Evolutionary conservation across 2,329 filamentous ascomycete genomes (phyloP), one percentile per base, ranked within the genome.

Genomic region (Arthroderma sp.): DNA sequence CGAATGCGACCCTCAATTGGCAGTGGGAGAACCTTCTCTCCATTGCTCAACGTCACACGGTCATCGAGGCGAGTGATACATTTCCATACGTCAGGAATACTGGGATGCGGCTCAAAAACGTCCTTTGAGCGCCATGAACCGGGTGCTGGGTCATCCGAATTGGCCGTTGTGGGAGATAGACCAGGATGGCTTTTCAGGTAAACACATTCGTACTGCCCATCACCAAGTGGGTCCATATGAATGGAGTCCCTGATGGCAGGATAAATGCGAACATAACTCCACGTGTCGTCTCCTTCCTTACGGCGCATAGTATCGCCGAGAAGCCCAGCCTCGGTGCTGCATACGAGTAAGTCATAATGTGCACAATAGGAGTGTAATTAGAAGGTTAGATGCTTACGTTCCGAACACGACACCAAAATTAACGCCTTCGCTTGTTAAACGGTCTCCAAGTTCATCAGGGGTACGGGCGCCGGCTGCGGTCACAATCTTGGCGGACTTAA

Each of bases 1-100:
- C 15, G 15, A 22, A 44, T 29, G 4, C 37, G 15, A 27, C 27
- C 34, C 11, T 44, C 42, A 5, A 29, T 44, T 7, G 28, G 27
- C 4, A 44, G 34, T 3, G 42, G 42, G 5, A 15, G 28, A 9
- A 44, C 30, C 34, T 44, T 44, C 22, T 44, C 28, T 32, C 42
- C 43, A 28, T 45, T 45, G 10, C 36, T 32, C 7, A 40, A 10
- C 5, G 40, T 37, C 5, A 40, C 15, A 1, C 39, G 11, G 31
- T 45, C 43, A 36, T 45, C 43, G 1, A 11, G 32, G 39, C 43
- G 32, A 8, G 36, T 37, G 7, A 15, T 36, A 27, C 29, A 36
- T 4, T 15, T 29, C 37, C 38, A 45, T 7, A 45, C 9, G 8
- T 36, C 10, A 6, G 31, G 36, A 28, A 40, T 45, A 5, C 34